These are phyloP conservation scores for Populus euphratica DNA, from an alignment of 345 rosid species.

Conservation along the genomic window DNA sequence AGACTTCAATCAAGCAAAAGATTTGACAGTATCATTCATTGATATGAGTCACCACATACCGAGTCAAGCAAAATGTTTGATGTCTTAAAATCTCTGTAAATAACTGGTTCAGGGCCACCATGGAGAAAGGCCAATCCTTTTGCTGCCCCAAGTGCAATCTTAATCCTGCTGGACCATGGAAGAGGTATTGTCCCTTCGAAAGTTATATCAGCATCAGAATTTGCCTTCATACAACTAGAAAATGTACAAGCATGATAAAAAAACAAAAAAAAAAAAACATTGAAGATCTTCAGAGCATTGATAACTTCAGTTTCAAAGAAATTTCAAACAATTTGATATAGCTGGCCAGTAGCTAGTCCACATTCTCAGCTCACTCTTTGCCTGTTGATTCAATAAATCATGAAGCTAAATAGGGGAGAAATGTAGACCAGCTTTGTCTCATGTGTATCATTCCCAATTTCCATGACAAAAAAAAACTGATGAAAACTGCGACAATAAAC, in stretches of 20 bases:
- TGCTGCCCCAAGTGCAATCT: constrained; percentile 35
- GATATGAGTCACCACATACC: constrained; percentile 9
- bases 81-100: constrained; percentile 34
- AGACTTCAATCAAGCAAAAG: neutral
- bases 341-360: neutral
- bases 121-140: constrained; percentile 35
- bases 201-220: constrained; percentile 16
- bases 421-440: neutral
- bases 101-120: constrained; percentile 31
- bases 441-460: neutral
- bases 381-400: neutral
- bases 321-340: neutral
- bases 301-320: constrained; percentile 20
- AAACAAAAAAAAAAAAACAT: neutral
- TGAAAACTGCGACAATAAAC: neutral
- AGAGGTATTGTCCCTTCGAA: constrained; percentile 56
- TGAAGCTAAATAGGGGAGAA: neutral
- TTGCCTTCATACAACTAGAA: constrained; percentile 3
- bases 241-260: neutral
- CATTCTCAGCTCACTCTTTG: neutral
- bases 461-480: neutral
- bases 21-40: neutral
- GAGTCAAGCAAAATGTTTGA: constrained; percentile 34
- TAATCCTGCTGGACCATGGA: constrained; percentile 30
- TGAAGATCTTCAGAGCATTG: neutral